These are phyloP conservation scores for Serendipita indica DNA, from an alignment of 768 basidiomycete genomes.

Conservation along the genomic window DNA sequence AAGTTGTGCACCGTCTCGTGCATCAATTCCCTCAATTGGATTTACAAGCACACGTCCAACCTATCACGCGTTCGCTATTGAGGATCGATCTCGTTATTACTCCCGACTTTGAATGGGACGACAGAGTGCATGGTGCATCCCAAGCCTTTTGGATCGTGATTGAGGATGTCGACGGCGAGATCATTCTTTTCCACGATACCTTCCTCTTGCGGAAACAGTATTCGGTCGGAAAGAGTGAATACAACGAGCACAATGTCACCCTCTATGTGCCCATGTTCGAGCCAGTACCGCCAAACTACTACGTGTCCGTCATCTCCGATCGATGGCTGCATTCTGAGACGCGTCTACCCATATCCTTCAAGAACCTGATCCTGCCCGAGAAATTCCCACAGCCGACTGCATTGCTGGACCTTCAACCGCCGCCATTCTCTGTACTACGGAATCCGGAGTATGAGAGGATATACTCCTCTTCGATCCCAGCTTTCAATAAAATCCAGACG, in stretches of 20 bases:
- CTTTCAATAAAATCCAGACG: constrained; percentile 98
- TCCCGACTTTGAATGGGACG: constrained; percentile 98
- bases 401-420: constrained; percentile 79
- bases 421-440: constrained; percentile 82
- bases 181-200: constrained; percentile 86
- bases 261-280: constrained; percentile 95
- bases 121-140: constrained; percentile 74
- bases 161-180: constrained; percentile 94
- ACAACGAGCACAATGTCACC: constrained; percentile 78
- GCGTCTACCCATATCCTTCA: constrained; percentile 89
- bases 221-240: constrained; percentile 37
- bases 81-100: constrained; percentile 86
- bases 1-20: constrained; percentile 79
- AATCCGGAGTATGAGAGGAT: constrained; percentile 85
- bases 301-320: constrained; percentile 87
- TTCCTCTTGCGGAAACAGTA: constrained; percentile 88
- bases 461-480: constrained; percentile 63
- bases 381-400: constrained; percentile 90
- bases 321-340: constrained; percentile 95
- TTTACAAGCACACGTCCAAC: constrained; percentile 94
- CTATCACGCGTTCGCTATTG: constrained; percentile 84
- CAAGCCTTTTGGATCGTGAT: constrained; percentile 90
- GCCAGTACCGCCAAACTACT: constrained; percentile 96
- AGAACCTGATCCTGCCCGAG: constrained; percentile 92
- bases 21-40: constrained; percentile 94